These are phyloP conservation scores for Penicillium turbatum DNA, from an alignment of 495 filamentous ascomycete genomes.

Conservation along the genomic window DNA sequence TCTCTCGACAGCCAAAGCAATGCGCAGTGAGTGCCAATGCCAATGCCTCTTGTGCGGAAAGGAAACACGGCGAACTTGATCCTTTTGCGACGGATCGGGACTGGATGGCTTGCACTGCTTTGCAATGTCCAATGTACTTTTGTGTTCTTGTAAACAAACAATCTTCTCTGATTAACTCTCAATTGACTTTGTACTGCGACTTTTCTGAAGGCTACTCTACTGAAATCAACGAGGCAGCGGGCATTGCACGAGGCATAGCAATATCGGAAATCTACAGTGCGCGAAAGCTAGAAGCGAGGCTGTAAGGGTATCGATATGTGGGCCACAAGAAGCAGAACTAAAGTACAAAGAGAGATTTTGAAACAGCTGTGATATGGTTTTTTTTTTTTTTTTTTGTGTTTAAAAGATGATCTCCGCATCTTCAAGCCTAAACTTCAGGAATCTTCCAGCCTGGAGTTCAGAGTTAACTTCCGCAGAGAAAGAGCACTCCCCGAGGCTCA, in stretches of 20 bases:
- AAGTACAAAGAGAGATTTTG: conserved; percentile 28
- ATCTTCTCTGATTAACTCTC: no score
- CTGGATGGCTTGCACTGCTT: conserved; percentile 18
- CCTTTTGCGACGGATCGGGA: conserved; percentile 7
- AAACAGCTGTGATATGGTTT: conserved; percentile 10
- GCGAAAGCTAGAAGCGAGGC: conserved; percentile 19
- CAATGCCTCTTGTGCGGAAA: not conserved
- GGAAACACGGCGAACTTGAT: conserved; percentile 8
- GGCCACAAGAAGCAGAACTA: conserved; percentile 27
- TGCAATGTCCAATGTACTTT: conserved; percentile 1
- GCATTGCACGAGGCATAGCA: not conserved
- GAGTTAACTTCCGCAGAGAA: conserved; percentile 1
- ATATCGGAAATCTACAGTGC: not conserved
- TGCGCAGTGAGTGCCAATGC: not conserved
- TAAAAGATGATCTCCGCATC: conserved; percentile 6
- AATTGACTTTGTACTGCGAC: no score
- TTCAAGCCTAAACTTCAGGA: not conserved
- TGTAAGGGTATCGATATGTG: conserved; percentile 43
- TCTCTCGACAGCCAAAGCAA: not conserved
- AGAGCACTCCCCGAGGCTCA: conserved; percentile 4
- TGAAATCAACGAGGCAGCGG: no score
- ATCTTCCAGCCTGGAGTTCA: no score
- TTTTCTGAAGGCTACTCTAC: not conserved
- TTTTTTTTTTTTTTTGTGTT: conserved; percentile 14
- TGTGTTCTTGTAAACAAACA: no score